Evolutionary conservation across 257 asterid species (phyloP).

Genomic region (Linderniella brevidens): DNA sequence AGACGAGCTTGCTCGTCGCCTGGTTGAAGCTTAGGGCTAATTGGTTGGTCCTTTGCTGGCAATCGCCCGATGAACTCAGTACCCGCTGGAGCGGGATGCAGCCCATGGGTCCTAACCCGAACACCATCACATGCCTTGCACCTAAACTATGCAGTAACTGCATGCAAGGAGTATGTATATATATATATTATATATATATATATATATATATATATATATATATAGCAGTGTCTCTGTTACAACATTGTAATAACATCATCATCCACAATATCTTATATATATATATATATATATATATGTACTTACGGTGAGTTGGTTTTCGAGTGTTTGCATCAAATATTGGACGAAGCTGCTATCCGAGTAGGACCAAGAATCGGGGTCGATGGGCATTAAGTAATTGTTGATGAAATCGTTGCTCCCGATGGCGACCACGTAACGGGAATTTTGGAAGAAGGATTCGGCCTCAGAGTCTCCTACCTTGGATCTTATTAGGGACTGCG

Average conservation of each 20-base stretch:
- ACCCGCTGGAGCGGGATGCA: slow-evolving; percentile 92
- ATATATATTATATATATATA: too few relatives aligned
- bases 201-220: too few relatives aligned
- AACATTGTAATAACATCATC: too few relatives aligned
- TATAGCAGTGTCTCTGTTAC: too few relatives aligned
- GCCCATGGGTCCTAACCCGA: slow-evolving; percentile 93
- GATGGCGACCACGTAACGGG: slow-evolving; percentile 60
- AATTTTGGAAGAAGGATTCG: slow-evolving; percentile 38
- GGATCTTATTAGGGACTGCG: slow-evolving; percentile 36
- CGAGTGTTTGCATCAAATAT: slow-evolving; percentile 40
- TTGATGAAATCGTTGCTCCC: slow-evolving; percentile 93
- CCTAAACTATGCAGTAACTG: slow-evolving; percentile 61
- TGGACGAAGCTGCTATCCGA: slow-evolving; percentile 40
- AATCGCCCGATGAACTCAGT: slow-evolving; percentile 37
- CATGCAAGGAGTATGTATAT: not conserved
- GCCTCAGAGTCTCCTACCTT: slow-evolving; percentile 37
- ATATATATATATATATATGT: too few relatives aligned
- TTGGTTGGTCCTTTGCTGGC: slow-evolving; percentile 64
- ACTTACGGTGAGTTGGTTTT: slow-evolving; percentile 45
- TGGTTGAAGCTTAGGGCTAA: slow-evolving; percentile 50
- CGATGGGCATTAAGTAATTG: slow-evolving; percentile 85
- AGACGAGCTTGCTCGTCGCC: slow-evolving; percentile 27
- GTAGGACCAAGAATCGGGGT: slow-evolving; percentile 56
- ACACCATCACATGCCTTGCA: slow-evolving; percentile 56
- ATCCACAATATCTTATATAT: too few relatives aligned